A percentile compares a stretch with the other conserved stretches of the same genome.
Conservation (phyloP, 495 filamentous ascomycete genomes). For the Penicillium egyptiacum region DNA sequence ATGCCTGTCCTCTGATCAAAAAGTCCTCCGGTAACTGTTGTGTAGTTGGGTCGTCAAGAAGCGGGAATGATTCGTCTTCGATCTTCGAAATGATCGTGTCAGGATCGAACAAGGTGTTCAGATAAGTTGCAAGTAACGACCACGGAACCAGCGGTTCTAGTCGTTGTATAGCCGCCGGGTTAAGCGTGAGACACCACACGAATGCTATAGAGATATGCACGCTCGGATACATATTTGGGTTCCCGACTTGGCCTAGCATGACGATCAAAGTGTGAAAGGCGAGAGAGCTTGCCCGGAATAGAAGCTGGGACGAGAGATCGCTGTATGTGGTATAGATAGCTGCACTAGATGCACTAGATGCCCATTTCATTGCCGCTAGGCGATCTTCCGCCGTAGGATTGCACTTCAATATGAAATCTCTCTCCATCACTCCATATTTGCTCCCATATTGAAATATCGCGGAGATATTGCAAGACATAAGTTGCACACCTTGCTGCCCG, state of each 20-base stretch:
- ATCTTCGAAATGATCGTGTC: slow-evolving; percentile 47
- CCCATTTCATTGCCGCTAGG: slow-evolving; percentile 24
- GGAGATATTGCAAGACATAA: slow-evolving; percentile 53
- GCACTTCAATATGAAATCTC: slow-evolving; percentile 40
- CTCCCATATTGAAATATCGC: slow-evolving; percentile 63
- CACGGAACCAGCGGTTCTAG: slow-evolving; percentile 65
- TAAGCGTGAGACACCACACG: slow-evolving; percentile 57
- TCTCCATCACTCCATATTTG: slow-evolving; percentile 42
- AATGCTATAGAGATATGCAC: slow-evolving; percentile 73
- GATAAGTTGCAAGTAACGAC: slow-evolving; percentile 56
- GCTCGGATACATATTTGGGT: slow-evolving; percentile 64
- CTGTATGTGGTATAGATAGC: slow-evolving; percentile 2
- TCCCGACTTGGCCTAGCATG: slow-evolving; percentile 58
- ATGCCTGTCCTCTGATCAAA: slow-evolving; percentile 71
- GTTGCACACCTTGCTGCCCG: slow-evolving; percentile 60
- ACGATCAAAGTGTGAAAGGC: slow-evolving; percentile 50
- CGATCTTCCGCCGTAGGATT: slow-evolving; percentile 31
- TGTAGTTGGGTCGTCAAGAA: slow-evolving; percentile 46
- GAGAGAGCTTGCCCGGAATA: slow-evolving; percentile 44
- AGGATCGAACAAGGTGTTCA: slow-evolving; percentile 61
- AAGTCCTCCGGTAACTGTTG: slow-evolving; percentile 83
- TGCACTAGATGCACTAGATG: background rate
- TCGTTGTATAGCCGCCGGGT: slow-evolving; percentile 49
- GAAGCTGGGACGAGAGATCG: slow-evolving; percentile 18
- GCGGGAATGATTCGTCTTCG: slow-evolving; percentile 53